Base-by-base conservation (phyloP, 495 filamentous ascomycete genomes). In the Alectoria sarmentosa region DNA sequence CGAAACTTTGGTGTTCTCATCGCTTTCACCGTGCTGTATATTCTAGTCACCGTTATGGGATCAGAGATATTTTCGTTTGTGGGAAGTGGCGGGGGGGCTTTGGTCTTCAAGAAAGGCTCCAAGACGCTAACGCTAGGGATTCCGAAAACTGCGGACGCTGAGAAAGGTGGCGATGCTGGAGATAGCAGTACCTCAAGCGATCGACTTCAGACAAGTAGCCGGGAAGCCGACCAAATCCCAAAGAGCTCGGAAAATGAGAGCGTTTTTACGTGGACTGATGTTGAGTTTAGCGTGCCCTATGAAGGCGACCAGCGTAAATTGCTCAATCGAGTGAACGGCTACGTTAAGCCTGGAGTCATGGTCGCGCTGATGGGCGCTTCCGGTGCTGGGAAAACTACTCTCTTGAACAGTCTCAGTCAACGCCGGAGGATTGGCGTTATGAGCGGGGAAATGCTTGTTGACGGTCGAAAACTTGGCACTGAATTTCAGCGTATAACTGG, bases 401-500 rank as follows among this genome's bases (percentile, higher is more conserved):
- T 92, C 1, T 77, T 92, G 4, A 88, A 91, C 68, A 88, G 85
- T 0, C 73, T 96, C 21, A 85, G 90, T 6, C 90, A 95, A 67
- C 84, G 91, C 15, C 85, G 91, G 71, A 86, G 79, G 23, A 83
- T 82, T 67, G 91, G 91, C 34, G 83, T 90, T 4, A 79, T 93
- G 19, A 74, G 74, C 9, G 90, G 90, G 17, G 81, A 87, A 30
- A 90, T 93, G 83, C 79, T 91, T 17, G 88, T 96, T 6, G 89
- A 95, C 68, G 91, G 91, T 23, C 82, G 82, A 37, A 76, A 82
- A 0, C 80, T 91, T 0, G 85, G 82, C 0, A 71, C 76, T 13
- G 86, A 88, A 32, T 96, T 96, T 74, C 89, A 92, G 70, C 82
- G 91, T 28, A 82, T 82, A 26, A 93, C 90, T 42, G 91, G 91